Percentiles rank a stretch among this genome's conserved stretches.
Evolutionary conservation across 306 rosid genomes (phyloP).

Genomic region (Fragaria vesca): DNA sequence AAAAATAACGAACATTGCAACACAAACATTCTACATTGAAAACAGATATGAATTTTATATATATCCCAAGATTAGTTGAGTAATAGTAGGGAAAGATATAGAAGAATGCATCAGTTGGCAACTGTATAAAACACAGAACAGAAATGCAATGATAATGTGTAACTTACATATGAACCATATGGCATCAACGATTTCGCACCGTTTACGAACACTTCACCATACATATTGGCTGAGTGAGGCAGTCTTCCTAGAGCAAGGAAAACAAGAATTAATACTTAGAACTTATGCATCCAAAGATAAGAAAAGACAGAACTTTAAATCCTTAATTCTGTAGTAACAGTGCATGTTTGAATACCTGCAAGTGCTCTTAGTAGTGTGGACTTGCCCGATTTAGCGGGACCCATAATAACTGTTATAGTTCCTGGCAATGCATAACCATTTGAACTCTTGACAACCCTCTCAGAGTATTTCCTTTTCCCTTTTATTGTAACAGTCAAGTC

Average conservation of each 20-base stretch:
- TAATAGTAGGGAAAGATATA: neutral
- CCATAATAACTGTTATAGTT: constrained; percentile 96
- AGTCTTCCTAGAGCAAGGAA: constrained; percentile 63
- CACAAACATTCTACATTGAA: neutral
- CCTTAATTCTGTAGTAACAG: constrained; percentile 21
- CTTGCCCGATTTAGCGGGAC: constrained; percentile 95
- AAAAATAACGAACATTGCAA: neutral
- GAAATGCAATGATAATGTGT: neutral
- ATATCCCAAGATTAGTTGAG: neutral
- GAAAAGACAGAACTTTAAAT: constrained; percentile 18
- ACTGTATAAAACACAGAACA: neutral
- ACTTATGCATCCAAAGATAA: constrained; percentile 25
- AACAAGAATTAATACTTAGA: constrained; percentile 25
- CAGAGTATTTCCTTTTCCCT: constrained; percentile 93
- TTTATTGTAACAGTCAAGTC: constrained; percentile 91
- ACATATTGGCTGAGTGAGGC: constrained; percentile 74
- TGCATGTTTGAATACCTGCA: constrained; percentile 60
- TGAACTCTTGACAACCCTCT: constrained; percentile 91
- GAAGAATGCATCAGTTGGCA: constrained; percentile 1
- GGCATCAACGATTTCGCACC: constrained; percentile 68
- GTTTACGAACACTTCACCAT: constrained; percentile 89
- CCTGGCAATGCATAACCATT: constrained; percentile 97
- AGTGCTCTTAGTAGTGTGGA: constrained; percentile 83
- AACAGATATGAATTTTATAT: neutral
- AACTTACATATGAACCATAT: constrained; percentile 92